Evolutionary conservation across 768 basidiomycete genomes (phyloP), one percentile per base, ranked within the genome.

Genomic region (Pleurotus cornucopiae): DNA sequence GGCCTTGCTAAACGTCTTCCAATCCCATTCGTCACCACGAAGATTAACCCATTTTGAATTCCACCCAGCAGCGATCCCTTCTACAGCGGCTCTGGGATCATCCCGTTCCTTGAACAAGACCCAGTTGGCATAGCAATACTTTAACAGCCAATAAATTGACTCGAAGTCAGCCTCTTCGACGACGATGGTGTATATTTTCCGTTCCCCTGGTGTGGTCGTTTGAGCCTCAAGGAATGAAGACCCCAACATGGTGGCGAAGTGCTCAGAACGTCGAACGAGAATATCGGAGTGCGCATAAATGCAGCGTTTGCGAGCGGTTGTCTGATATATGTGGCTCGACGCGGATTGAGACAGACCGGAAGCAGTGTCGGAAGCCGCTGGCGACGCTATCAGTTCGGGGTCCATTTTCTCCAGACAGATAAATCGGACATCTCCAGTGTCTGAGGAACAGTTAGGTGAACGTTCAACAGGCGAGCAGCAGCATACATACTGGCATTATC

Each of bases 201-300:
- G 71, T 61, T 83, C 81, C 20, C 77, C 80, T 2, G 71, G 68
- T 6, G 66, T 30, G 21, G 71, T 62, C 14, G 70, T 49, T 1
- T 69, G 47, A 49, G 71, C 84, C 68, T 90, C 89, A n/a, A 81
- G 67, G 63, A 91, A 92, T 0, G 84, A 76, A 0, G 87, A 88
- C 18, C 79, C 71, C 9, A 91, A 76, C 81, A 91, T 86, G 0
- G 85, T 88, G 4, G 82, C 77, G 61, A 91, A 90, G 63, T 91
- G 91, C 58, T 90, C 89, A 12, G 88, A 88, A n/a, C 89, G 75
- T 9, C 80, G 76, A 47, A 71, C 82, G 18, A 91, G 76, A 51
- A 92, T 88, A 61, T 89, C 88, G 5, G 85, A 85, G 65, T 91
- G 89, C 1, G 88, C 89, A 64, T 88, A 91, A 39, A 92, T 80